These are phyloP conservation scores for Pseudisothecium myosuroides DNA, from an alignment of 225 moss, liverwort and hornwort genomes.

Conservation along the genomic window DNA sequence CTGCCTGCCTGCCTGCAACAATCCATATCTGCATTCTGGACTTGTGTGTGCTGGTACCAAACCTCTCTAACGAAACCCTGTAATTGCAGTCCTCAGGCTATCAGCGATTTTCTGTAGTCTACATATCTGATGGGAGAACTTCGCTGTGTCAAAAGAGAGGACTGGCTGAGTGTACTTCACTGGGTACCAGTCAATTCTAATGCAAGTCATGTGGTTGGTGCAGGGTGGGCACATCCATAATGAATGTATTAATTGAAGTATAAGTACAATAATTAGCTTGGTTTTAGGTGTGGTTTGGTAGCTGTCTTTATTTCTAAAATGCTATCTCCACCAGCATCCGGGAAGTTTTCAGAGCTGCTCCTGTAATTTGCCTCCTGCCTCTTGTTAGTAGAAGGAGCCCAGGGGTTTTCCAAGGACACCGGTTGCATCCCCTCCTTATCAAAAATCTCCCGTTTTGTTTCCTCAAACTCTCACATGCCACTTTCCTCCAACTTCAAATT, in stretches of 20 bases:
- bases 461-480: rapidly evolving
- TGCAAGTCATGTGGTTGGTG: not conserved
- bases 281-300: not conserved
- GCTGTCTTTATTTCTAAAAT: not conserved
- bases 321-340: not conserved
- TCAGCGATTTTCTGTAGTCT: not conserved
- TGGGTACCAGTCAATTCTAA: not conserved
- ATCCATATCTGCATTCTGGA: not conserved
- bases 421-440: not conserved
- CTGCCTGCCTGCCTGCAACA: not conserved
- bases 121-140: too few relatives aligned
- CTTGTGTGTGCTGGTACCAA: not conserved
- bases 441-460: not conserved
- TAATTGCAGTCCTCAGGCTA: not conserved
- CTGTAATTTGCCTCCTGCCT: not conserved
- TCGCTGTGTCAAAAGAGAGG: not conserved
- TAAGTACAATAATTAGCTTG: not conserved
- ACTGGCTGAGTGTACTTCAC: not conserved
- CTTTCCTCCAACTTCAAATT: not conserved
- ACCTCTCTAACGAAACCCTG: not conserved
- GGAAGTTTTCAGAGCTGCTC: not conserved
- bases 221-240: not conserved
- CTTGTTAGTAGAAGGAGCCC: rapidly evolving
- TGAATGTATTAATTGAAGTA: not conserved
- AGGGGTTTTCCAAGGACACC: too few relatives aligned